Conservation (phyloP, 2,329 filamentous ascomycete species). For the Ophiostoma pallidulum region DNA sequence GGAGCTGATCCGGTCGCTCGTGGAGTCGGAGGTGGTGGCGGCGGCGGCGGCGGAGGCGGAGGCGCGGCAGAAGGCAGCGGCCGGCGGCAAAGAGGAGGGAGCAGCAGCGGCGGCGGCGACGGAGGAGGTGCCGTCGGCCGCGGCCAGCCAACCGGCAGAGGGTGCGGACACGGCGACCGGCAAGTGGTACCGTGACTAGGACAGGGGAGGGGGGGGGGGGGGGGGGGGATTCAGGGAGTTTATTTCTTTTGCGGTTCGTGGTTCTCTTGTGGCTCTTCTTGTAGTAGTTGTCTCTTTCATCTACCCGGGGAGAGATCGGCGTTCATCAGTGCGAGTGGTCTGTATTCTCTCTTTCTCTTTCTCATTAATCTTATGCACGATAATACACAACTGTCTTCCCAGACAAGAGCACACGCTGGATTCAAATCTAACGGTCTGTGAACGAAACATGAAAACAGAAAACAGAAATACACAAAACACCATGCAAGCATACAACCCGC, state of each 20-base stretch:
- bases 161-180: conserved; percentile 6
- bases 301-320: no score
- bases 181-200: conserved; percentile 13
- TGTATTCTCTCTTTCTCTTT: no score
- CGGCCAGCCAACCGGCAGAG: background rate
- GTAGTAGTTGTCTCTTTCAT: no score
- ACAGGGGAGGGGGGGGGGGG: background rate
- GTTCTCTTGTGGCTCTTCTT: background rate
- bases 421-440: background rate
- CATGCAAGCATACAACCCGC: background rate
- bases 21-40: conserved; percentile 36
- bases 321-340: no score
- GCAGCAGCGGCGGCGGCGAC: background rate
- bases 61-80: conserved; percentile 14
- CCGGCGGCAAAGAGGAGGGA: conserved; percentile 9
- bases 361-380: no score
- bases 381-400: no score
- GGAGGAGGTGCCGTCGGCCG: background rate
- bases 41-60: conserved; percentile 24
- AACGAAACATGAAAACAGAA: no score
- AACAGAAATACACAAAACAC: no score
- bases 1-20: conserved; percentile 47
- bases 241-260: background rate
- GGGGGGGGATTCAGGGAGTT: background rate
- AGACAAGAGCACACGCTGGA: background rate